Base-by-base conservation (phyloP, 345 rosid genomes). In the Dovyalis caffra region DNA sequence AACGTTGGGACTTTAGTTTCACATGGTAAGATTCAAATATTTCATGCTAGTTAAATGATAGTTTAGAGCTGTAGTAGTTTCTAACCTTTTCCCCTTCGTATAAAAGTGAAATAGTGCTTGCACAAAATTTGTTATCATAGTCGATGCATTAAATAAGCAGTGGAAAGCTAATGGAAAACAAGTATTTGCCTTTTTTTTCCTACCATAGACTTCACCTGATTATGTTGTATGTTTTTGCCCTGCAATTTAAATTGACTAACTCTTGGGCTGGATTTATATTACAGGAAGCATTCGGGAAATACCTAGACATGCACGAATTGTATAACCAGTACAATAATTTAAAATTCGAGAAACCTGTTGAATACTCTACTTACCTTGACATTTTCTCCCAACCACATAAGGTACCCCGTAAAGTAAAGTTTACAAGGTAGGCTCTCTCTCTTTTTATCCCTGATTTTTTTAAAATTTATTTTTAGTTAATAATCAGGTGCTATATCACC, bases 251-350 rank as follows among this genome's bases (percentile, higher is more conserved):
- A 23, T 43, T 63, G 34, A 47, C 34, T 7, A 25, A 45, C 8
- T 47, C 43, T 18, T 60, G 43, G 14, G 75, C 32, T 75, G 68
- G 51, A 9, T 71, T 70, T 71, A 33, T 20, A 67, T 66, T 69
- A 74, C 88, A 96, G 99, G 98, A 96, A 88, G 93, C 97, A 8
- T 70, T 71, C 72, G 99, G 97, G 56, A 90, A 92, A 56, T 90
- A 90, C 81, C 78, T 93, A 49, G 99, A 96, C 84, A 68, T 96
- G 89, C 99, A 93, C 73, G 98, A 93, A 77, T 76, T 96, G 83
- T 93, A 85, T 86, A 82, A 92, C 82, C 94, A 84, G 73, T 93
- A 88, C 74, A 85, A 90, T 77, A 93, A 96, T 83, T 90, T 88
- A 51, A 93, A 91, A 77, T 93, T 93, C 37, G 99, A 98, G 75